Percentiles rank a stretch among this genome's conserved stretches.
These are phyloP conservation scores for Chalciporus chontae DNA, from an alignment of 768 basidiomycete species.

Conservation along the genomic window DNA sequence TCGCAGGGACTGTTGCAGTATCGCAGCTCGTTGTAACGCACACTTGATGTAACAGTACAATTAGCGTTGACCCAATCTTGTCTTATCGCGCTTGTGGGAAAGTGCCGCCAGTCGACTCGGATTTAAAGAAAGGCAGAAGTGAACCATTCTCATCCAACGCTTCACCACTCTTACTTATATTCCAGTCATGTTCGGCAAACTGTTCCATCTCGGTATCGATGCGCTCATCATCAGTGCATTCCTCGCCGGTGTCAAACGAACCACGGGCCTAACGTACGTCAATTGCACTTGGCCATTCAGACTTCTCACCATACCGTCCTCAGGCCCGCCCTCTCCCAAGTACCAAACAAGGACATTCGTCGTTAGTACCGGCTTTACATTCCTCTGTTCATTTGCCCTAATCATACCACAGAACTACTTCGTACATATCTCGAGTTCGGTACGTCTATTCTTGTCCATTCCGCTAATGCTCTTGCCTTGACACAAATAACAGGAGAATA, in stretches of 20 bases:
- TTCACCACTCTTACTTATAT: neutral
- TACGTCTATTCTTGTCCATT: constrained; percentile 30
- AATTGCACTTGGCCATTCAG: neutral
- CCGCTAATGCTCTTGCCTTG: neutral
- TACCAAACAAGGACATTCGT: constrained; percentile 86
- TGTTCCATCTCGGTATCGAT: constrained; percentile 70
- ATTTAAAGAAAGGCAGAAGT: no score
- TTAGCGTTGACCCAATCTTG: neutral
- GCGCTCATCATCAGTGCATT: constrained; percentile 76
- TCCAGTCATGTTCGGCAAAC: constrained; percentile 26
- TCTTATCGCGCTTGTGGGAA: constrained; percentile 18
- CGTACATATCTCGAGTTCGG: constrained; percentile 79
- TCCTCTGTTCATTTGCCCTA: neutral
- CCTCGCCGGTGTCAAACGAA: constrained; percentile 79
- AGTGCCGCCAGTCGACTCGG: neutral
- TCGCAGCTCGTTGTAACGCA: constrained; percentile 19
- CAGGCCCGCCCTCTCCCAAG: constrained; percentile 70
- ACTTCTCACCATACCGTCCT: neutral
- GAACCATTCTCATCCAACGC: neutral
- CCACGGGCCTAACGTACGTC: constrained; percentile 84
- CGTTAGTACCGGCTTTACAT: constrained; percentile 48
- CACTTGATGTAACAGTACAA: neutral
- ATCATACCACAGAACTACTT: constrained; percentile 51
- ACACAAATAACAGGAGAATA: constrained; percentile 62
- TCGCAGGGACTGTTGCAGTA: constrained; percentile 32